Base-by-base conservation (phyloP, 2,329 filamentous ascomycete genomes). In the Aspergillus fumigatiaffinis region DNA sequence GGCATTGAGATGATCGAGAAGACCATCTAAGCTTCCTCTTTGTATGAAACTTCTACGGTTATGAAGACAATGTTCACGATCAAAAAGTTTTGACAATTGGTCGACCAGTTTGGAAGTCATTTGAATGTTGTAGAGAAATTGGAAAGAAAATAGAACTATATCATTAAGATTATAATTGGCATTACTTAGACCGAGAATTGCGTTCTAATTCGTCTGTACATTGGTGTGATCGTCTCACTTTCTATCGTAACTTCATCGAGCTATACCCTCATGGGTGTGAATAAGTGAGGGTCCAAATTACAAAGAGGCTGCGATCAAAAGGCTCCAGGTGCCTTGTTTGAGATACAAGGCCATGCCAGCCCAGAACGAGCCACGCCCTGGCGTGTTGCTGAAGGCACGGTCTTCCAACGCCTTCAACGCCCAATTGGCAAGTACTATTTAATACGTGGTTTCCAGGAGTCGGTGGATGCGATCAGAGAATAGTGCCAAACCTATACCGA, bases 1-100 rank as follows among this genome's bases (percentile, higher is more conserved):
- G 87, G 86, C 46, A 90, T 91, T 67, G 82, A 82, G 73, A 82
- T 89, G 77, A 84, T 82, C 64, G 88, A 91, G 81, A 89, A 90
- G 83, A 79, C 75, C 61, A 57, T 78, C 57, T 76, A 73, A 66
- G 64, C 46, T 50, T 38, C 26, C 8, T n/a, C 12, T 29, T 32
- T 29, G 25, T 49, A 35, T 17, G 38, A 44, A 28, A 50, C 32
- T 17, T 38, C 32, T 53, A 51, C 4, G 50, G 20, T 2, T 21
- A 14, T 29, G 28, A 51, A 58, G 50, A 46, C 3, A 35, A 25
- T 42, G 28, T 46, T 51, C 46, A 63, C 53, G 54, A 54, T 29
- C 46, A 38, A 50, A 41, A 54, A 51, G 29, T 4, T 12, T 32
- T 32, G 4, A 32, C 29, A 32, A 6, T 29, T 29, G 3, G 12